A percentile compares a stretch with the other conserved stretches of the same genome.
Evolutionary conservation across 2,329 filamentous ascomycete species (phyloP).

Genomic region (Stachybotrys elegans): DNA sequence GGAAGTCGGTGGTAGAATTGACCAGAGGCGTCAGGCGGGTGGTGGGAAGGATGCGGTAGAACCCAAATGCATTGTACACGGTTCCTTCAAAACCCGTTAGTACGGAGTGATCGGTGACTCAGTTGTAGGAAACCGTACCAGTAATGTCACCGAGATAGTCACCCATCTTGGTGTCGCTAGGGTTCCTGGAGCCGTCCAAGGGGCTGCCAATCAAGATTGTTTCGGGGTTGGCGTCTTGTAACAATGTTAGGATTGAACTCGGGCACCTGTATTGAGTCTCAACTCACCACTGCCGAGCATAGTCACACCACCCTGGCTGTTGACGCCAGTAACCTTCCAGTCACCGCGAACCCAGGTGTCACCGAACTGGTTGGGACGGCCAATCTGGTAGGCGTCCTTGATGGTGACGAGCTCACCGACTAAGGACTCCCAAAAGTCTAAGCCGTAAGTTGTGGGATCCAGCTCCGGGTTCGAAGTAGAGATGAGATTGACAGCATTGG

Average conservation of each 20-base stretch:
- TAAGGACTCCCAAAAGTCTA: constrained; percentile 72
- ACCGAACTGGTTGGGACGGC: constrained; percentile 58
- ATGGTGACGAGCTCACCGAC: constrained; percentile 64
- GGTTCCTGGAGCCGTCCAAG: constrained; percentile 60
- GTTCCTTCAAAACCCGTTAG: no score
- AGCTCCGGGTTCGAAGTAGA: constrained; percentile 56
- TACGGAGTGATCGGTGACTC: no score
- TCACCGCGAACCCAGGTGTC: constrained; percentile 66
- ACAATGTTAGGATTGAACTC: no score
- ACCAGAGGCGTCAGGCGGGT: constrained; percentile 49
- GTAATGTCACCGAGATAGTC: constrained; percentile 62
- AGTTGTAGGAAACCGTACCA: no score
- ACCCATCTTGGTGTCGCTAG: constrained; percentile 55
- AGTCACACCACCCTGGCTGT: constrained; percentile 60
- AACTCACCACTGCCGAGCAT: constrained; percentile 47
- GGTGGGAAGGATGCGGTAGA: constrained; percentile 62
- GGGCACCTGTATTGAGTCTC: no score
- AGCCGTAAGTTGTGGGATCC: constrained; percentile 55
- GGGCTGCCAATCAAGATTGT: constrained; percentile 60
- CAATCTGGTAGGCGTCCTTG: constrained; percentile 48
- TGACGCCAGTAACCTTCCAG: constrained; percentile 59
- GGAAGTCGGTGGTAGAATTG: constrained; percentile 38
- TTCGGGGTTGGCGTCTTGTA: constrained; percentile 62
- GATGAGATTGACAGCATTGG: constrained; percentile 55
- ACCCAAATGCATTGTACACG: constrained; percentile 60